Conservation (phyloP, 345 rosid genomes). For the Gossypium arboreum region DNA sequence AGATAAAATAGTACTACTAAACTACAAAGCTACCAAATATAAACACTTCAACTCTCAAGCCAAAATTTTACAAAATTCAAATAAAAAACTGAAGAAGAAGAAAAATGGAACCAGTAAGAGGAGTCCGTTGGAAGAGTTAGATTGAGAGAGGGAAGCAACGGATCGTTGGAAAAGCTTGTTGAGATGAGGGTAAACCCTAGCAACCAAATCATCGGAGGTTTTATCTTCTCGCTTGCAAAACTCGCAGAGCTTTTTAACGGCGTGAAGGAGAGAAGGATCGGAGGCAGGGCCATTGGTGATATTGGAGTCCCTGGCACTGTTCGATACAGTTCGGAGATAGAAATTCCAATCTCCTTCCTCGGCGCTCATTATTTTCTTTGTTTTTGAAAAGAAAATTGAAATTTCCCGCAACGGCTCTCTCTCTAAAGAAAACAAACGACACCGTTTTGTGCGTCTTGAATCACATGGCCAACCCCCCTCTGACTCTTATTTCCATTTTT, state of each 20-base stretch:
- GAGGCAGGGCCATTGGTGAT: slow-evolving; percentile 71
- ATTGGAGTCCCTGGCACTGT: slow-evolving; percentile 67
- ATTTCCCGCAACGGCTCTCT: not conserved
- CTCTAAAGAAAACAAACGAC: not conserved
- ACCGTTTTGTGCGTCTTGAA: not conserved
- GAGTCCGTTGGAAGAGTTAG: slow-evolving; percentile 58
- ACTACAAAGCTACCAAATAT: not conserved
- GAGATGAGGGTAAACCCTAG: slow-evolving; percentile 76
- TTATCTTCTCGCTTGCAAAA: slow-evolving; percentile 57
- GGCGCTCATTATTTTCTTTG: slow-evolving; percentile 36
- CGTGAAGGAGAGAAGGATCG: slow-evolving; percentile 70
- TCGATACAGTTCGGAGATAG: slow-evolving; percentile 63
- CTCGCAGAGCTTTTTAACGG: slow-evolving; percentile 70
- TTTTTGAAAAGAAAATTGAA: not conserved
- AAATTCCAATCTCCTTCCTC: slow-evolving; percentile 67
- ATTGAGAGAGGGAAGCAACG: slow-evolving; percentile 65
- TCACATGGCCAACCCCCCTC: not conserved
- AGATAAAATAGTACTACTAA: not conserved
- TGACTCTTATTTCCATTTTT: not conserved
- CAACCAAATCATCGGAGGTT: slow-evolving; percentile 78
- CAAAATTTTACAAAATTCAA: not conserved
- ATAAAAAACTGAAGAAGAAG: not conserved
- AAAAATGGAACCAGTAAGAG: slow-evolving; percentile 57
- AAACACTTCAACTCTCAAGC: not conserved
- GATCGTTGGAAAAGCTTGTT: slow-evolving; percentile 92